phyloP scores from a whole-genome alignment of 2,329 filamentous ascomycete genomes.

The Knufia fluminis region DNA sequence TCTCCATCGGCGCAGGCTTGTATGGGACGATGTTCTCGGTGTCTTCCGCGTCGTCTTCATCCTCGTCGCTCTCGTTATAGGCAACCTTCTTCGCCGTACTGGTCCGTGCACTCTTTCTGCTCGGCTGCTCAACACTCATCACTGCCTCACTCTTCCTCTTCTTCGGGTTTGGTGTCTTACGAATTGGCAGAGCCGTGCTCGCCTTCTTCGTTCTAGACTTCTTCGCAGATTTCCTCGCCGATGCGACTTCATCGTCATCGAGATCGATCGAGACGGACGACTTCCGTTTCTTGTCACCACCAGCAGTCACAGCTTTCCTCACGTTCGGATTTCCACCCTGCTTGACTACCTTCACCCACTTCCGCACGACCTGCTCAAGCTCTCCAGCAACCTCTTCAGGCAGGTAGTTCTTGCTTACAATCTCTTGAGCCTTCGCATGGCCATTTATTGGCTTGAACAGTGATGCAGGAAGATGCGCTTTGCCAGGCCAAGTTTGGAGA shows the following conservation, averaged over 20 bases:
- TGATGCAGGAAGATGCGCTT: slow-evolving; percentile 68
- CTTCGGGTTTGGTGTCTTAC: slow-evolving; percentile 18
- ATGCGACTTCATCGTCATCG: slow-evolving; percentile 18
- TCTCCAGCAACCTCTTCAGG: slow-evolving; percentile 66
- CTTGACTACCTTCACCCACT: slow-evolving; percentile 50
- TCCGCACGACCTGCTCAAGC: slow-evolving; percentile 68
- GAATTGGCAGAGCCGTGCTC: slow-evolving; percentile 16
- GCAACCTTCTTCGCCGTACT: slow-evolving; percentile 30
- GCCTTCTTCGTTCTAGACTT: slow-evolving; percentile 13
- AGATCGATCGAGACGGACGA: slow-evolving; percentile 26
- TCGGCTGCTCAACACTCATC: slow-evolving; percentile 26
- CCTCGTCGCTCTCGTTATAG: slow-evolving; percentile 37
- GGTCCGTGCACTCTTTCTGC: slow-evolving; percentile 33
- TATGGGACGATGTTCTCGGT: slow-evolving; percentile 21
- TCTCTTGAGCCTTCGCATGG: slow-evolving; percentile 70
- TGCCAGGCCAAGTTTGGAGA: slow-evolving; percentile 72
- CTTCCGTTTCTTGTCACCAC: slow-evolving; percentile 34
- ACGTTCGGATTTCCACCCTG: slow-evolving; percentile 16
- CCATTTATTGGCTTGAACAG: slow-evolving; percentile 67
- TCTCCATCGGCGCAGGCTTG: slow-evolving; percentile 24
- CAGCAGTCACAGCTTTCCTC: slow-evolving; percentile 18
- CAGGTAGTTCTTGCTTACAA: slow-evolving; percentile 77
- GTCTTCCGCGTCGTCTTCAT: slow-evolving; percentile 35
- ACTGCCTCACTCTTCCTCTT: slow-evolving; percentile 32
- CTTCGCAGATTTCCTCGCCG: slow-evolving; percentile 17